Percentiles rank a stretch among this genome's conserved stretches.
Evolutionary conservation across 805 yeast genomes (phyloP).

Genomic region (Suhomyces pyralidae): DNA sequence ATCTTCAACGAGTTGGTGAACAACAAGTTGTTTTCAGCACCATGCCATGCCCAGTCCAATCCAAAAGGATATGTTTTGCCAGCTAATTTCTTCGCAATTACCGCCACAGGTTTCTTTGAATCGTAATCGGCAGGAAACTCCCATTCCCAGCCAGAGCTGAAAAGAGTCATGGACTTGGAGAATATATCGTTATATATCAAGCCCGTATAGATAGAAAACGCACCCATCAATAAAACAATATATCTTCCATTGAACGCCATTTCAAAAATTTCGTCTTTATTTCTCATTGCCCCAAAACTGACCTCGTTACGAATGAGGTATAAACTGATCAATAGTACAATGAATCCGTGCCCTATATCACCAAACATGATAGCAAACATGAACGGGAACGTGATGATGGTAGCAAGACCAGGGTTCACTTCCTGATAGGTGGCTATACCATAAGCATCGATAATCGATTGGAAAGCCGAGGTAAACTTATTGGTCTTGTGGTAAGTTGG

Average conservation of each 20-base stretch:
- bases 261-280: constrained; percentile 87
- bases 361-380: constrained; percentile 99
- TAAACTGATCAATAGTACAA: constrained; percentile 71
- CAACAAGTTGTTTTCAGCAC: constrained; percentile 85
- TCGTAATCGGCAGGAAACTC: constrained; percentile 58
- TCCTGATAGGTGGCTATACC: constrained; percentile 92
- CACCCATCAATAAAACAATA: constrained; percentile 87
- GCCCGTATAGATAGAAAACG: constrained; percentile 94
- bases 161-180: constrained; percentile 85
- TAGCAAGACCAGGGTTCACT: constrained; percentile 93
- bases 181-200: constrained; percentile 89
- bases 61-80: constrained; percentile 71
- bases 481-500: constrained; percentile 96
- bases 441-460: constrained; percentile 90
- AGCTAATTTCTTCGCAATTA: constrained; percentile 64
- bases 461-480: constrained; percentile 91
- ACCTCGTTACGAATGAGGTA: constrained; percentile 71
- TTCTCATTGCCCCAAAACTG: constrained; percentile 58
- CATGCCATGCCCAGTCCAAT: constrained; percentile 95
- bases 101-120: constrained; percentile 54
- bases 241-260: constrained; percentile 96
- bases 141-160: constrained; percentile 92
- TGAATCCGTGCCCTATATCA: constrained; percentile 93
- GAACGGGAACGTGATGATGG: constrained; percentile 93
- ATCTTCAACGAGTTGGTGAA: constrained; percentile 95